Conservation (phyloP, 805 yeast genomes). For the Brettanomyces custersianus region DNA sequence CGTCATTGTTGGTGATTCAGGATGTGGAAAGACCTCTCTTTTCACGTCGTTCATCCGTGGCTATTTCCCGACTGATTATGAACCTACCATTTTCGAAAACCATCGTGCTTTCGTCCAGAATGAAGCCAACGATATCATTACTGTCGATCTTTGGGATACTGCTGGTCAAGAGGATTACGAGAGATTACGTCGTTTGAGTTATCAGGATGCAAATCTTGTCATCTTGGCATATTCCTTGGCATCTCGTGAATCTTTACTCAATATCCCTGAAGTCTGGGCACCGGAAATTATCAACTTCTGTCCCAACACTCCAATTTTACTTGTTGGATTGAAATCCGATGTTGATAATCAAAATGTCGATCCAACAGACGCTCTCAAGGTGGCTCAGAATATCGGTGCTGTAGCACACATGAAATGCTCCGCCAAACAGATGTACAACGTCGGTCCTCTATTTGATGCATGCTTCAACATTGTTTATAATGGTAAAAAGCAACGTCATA, state of each 20-base stretch:
- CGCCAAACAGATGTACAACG: constrained; percentile 60
- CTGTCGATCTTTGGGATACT: constrained; percentile 89
- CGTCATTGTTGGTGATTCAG: constrained; percentile 99
- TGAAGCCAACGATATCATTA: constrained; percentile 78
- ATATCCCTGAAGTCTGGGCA: constrained; percentile 74
- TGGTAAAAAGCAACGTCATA: constrained; percentile 7
- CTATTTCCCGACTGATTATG: constrained; percentile 94
- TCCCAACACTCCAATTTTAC: constrained; percentile 64
- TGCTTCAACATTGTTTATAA: constrained; percentile 29
- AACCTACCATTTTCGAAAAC: constrained; percentile 94
- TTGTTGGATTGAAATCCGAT: constrained; percentile 83
- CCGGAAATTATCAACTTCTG: constrained; percentile 83
- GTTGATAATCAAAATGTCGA: constrained; percentile 29
- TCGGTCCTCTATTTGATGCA: constrained; percentile 55
- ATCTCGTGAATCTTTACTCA: constrained; percentile 52
- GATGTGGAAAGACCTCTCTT: constrained; percentile 95
- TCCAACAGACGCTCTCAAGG: constrained; percentile 16
- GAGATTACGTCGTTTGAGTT: constrained; percentile 75
- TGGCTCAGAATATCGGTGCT: constrained; percentile 47
- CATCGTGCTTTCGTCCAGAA: constrained; percentile 89
- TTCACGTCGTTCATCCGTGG: constrained; percentile 91
- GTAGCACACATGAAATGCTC: constrained; percentile 72
- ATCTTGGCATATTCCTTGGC: constrained; percentile 71
- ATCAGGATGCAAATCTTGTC: constrained; percentile 73
- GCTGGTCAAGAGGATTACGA: constrained; percentile 94